Base-by-base conservation (phyloP, 2,329 filamentous ascomycete species). In the Penicillium italicum region DNA sequence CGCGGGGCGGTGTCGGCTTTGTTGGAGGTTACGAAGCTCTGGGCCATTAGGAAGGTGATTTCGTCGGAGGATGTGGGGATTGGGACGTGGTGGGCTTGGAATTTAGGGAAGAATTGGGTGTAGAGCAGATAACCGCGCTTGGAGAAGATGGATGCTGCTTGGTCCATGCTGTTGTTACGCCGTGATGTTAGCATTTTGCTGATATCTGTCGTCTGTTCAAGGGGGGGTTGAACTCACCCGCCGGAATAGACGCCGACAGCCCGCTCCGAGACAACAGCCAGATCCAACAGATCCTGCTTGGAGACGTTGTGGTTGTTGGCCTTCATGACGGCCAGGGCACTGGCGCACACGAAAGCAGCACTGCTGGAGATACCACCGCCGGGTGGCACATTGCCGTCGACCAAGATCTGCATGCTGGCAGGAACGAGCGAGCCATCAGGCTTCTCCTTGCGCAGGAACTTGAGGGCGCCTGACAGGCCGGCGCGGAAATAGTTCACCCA, bases 401-500 rank as follows among this genome's bases (percentile, higher is more conserved):
- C 87, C 50, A 97, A 78, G 50, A 97, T 83, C 64, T 95, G 85
- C 87, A 99, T 91, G 66, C 89, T 88, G 46, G 82, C 82, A 2
- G 90, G 87, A 41, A 79, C 80, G 69, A 91, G 88, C 44, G 75
- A 76, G 10, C 79, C 77, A 42, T 83, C 83, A 30, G 81, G 69
- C 71, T 87, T 87, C 74, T 86, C 84, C 70, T 80, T 76, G 47
- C 85, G 82, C 61, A 99, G 78, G 56, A 96, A 80, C 66, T 89
- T 84, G 53, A 96, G 76, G 0, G 93, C 93, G 30, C 92, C 94
- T 34, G 85, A 80, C 47, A 97, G 79, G 0, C 94, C 94, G 51
- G 91, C 90, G 77, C 94, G 95, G 84, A 99, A 97, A 80, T 99
- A 99, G 73, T 97, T 99, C 55, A 91, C 89, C 94, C 94, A 99